phyloP scores from a whole-genome alignment of 805 yeast genomes.

The Alloascoidea hylecoeti region DNA sequence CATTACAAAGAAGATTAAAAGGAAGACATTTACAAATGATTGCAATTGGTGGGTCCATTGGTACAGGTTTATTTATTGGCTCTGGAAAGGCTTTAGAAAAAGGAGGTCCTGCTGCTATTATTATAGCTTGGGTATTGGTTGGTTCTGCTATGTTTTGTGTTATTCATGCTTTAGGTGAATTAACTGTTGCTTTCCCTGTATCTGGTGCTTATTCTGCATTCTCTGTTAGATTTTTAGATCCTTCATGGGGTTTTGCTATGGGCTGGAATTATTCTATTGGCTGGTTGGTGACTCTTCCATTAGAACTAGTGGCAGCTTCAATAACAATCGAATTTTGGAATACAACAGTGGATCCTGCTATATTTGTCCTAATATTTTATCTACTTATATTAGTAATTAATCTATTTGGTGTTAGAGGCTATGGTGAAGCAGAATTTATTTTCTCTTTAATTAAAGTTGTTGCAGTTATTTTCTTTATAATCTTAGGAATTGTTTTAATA shows the following conservation, averaged over 20 bases:
- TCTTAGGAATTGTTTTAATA: slow-evolving; percentile 48
- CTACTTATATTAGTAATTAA: slow-evolving; percentile 27
- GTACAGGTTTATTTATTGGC: slow-evolving; percentile 53
- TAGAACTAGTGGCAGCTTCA: slow-evolving; percentile 27
- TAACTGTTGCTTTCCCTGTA: slow-evolving; percentile 44
- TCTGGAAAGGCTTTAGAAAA: slow-evolving; percentile 30
- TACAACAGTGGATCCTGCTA: slow-evolving; percentile 30
- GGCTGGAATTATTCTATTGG: slow-evolving; percentile 39
- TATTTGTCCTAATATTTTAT: slow-evolving; percentile 36
- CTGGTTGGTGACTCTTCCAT: slow-evolving; percentile 34
- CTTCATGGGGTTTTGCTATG: slow-evolving; percentile 39
- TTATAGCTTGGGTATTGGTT: slow-evolving; percentile 42
- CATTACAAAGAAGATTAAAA: slow-evolving; percentile 35
- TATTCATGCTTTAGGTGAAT: slow-evolving; percentile 48
- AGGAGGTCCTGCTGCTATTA: slow-evolving; percentile 31
- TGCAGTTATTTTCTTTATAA: slow-evolving; percentile 52
- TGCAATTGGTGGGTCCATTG: slow-evolving; percentile 55
- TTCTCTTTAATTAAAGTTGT: slow-evolving; percentile 49
- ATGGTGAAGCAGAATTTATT: slow-evolving; percentile 36
- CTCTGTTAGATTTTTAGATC: slow-evolving; percentile 37
- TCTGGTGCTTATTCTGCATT: slow-evolving; percentile 54
- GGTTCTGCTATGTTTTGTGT: slow-evolving; percentile 45
- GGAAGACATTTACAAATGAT: slow-evolving; percentile 51
- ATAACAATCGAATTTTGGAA: slow-evolving; percentile 29
- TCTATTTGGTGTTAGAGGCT: slow-evolving; percentile 28